Base-by-base conservation (phyloP, 2,329 filamentous ascomycete genomes). In the Zymoseptoria ardabiliae region DNA sequence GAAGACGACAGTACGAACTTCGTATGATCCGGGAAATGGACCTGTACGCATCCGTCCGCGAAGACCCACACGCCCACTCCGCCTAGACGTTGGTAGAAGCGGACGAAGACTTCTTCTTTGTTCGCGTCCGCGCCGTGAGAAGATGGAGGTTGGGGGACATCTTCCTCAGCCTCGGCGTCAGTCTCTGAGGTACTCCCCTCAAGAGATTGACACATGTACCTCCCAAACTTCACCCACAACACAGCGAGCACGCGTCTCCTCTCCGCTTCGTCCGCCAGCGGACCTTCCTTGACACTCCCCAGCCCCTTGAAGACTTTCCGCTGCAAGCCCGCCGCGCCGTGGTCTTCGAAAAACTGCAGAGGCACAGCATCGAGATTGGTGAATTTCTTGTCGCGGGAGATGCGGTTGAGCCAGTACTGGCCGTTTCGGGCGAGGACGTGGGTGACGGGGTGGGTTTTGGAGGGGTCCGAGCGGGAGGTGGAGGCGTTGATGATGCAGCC, bases 11-110 rank as follows among this genome's bases (percentile, higher is more conserved):
- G 77, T 11, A 93, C 87, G 57, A 94, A 83, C 75, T 94, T 94
- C 60, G 90, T 93, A 72, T 94, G 90, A 66, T 94, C 90, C 2
- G 90, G 89, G 73, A 94, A 94, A 75, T 94, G 93, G 75, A 93
- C 85, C 79, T 89, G 89, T 65, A 92, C 81, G 68, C 90, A 88
- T 2, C 90, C 90, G 70, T 93, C 89, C 58, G 83, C 84, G 68
- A 93, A 93, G 54, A 86, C 85, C 89, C 89, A 92, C 73, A 89
- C 88, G 17, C 89, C 88, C 28, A 92, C 88, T 68, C 89, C 89
- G 50, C 89, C 89, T 61, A 90, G 87, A 53, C 89, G 81, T 75
- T 93, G 89, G 71, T 92, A 93, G 66, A 92, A 92, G 1, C 86
- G 89, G 51, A 92, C 87, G 55, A 91, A 83, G 71, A 68, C 76